Percentiles rank a stretch among this genome's conserved stretches.
phyloP scores from a whole-genome alignment of 345 rosid genomes.

The Psidium friedrichsthalianum region DNA sequence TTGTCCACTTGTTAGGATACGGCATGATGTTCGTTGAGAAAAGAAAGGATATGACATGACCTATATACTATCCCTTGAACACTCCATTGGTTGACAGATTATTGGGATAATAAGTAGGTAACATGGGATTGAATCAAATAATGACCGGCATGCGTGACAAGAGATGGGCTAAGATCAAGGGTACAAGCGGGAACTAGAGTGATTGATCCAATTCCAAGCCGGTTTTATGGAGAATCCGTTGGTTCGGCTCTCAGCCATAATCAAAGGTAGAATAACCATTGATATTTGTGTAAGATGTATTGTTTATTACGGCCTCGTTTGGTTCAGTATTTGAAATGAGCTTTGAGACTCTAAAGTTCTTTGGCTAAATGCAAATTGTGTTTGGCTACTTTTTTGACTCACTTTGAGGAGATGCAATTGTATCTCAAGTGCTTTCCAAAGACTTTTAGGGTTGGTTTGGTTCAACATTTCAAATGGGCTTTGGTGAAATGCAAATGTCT shows the following conservation, averaged over 20 bases:
- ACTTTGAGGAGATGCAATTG: too few relatives aligned
- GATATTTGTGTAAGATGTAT: neutral
- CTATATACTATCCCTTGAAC: neutral
- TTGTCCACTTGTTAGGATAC: neutral
- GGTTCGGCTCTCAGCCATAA: neutral
- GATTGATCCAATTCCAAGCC: neutral
- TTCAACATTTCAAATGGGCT: too few relatives aligned
- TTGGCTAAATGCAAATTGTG: too few relatives aligned
- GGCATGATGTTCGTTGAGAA: neutral
- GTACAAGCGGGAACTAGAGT: neutral
- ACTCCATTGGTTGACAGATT: neutral
- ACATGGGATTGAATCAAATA: neutral
- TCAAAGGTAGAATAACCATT: neutral
- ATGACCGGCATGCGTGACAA: neutral
- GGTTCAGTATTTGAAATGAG: too few relatives aligned
- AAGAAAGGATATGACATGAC: neutral
- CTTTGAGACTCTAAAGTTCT: too few relatives aligned
- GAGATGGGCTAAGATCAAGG: neutral
- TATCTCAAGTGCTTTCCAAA: too few relatives aligned
- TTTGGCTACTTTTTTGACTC: too few relatives aligned
- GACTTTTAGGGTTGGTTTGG: too few relatives aligned
- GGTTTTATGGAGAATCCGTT: neutral
- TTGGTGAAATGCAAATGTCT: too few relatives aligned
- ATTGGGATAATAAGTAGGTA: neutral
- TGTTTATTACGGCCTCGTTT: neutral